Base-by-base conservation (phyloP, 106 monocot genomes). In the Dioscorea dumetorum region DNA sequence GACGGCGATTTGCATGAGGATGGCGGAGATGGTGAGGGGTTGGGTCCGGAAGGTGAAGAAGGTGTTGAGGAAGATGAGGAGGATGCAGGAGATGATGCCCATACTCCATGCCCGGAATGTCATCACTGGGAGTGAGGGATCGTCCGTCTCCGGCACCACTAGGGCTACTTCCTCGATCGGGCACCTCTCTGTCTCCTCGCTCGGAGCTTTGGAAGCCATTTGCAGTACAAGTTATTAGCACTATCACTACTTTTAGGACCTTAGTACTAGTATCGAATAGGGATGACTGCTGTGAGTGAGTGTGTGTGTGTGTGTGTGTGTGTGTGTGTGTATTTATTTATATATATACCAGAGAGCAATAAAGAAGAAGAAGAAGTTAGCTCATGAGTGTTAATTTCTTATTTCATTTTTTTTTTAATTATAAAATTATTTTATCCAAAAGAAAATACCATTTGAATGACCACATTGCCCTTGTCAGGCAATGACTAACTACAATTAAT, bases 31-130 rank as follows among this genome's bases (percentile, higher is more conserved):
- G 53, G 79, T 77, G 59, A 94, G 86, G 11, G 94, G 90, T 75
- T 94, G 86, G 56, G 84, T 90, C 24, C 94, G 84, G 80, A 57
- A 94, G 31, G 86, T 84, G 87, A 90, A 94, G 90, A 94, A 94
- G 64, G 89, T 89, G 82, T 90, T 90, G 76, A 90, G 84, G 75
- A 90, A 94, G 76, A 86, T 86, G 70, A 90, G 90, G 32, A 87
- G 7, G 70, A 68, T 33, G 78, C 90, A 94, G 22, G 81, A 79
- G 34, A 68, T 22, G 48, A 82, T 20, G 5, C 94, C 90, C 16
- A 90, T 75, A 50, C 60, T 52, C 87, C 90, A 94, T 12, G 84
- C 84, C 23, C 94, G 81, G 77, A 94, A 87, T 28, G 94, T 94
- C 87, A 94, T 74, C 17, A 94, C 94, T 5, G 94, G 90, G 49